Percentiles rank a stretch among this genome's conserved stretches.
Evolutionary conservation across 495 filamentous ascomycete species (phyloP).

Genomic region (Parathielavia hyrcaniae): DNA sequence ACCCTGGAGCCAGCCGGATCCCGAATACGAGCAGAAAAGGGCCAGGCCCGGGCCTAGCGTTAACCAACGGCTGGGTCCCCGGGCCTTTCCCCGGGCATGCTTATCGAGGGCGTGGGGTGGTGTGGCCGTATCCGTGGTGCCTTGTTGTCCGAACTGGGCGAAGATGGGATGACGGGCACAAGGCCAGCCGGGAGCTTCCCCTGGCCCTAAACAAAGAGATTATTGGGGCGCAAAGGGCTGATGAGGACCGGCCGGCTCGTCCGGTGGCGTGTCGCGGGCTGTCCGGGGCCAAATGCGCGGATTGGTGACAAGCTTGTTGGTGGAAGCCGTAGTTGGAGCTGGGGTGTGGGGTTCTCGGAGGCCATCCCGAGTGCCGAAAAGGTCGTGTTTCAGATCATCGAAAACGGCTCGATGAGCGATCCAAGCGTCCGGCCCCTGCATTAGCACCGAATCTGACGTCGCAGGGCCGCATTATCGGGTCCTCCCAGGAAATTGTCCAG

Average conservation of each 20-base stretch:
- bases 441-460: constrained; percentile 27
- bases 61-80: neutral
- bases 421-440: constrained; percentile 29
- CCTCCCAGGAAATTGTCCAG: constrained; percentile 26
- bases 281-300: neutral
- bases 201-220: neutral
- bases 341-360: constrained; percentile 3
- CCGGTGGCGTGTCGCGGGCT: neutral
- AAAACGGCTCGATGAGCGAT: constrained; percentile 21
- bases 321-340: too few relatives aligned
- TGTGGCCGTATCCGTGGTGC: constrained; percentile 5
- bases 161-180: constrained; percentile 6
- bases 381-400: constrained; percentile 25
- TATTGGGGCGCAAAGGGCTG: neutral
- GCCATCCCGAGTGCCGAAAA: constrained; percentile 13
- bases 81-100: neutral
- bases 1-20: neutral
- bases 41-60: too few relatives aligned
- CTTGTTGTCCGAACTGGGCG: neutral
- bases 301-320: constrained; percentile 7
- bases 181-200: neutral
- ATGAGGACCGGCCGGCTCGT: neutral
- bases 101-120: neutral
- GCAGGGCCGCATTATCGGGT: constrained; percentile 29
- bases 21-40: neutral